Percentiles rank a stretch among this genome's conserved stretches.
These are phyloP conservation scores for Sphaceloma murrayae DNA, from an alignment of 2,329 filamentous ascomycete species.

Conservation along the genomic window DNA sequence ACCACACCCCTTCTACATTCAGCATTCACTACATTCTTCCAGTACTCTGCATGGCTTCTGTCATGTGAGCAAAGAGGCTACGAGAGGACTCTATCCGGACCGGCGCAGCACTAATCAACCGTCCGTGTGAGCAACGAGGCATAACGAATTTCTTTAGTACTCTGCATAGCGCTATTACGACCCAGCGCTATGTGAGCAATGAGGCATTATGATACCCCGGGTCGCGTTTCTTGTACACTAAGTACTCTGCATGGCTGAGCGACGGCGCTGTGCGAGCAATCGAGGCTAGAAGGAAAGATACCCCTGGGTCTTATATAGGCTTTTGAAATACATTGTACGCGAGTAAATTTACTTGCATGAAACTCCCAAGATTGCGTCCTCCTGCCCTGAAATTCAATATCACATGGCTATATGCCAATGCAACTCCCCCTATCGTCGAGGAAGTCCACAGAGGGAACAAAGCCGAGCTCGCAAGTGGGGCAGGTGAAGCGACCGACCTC, in stretches of 20 bases:
- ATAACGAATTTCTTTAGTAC: conserved; percentile 16
- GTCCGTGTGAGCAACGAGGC: conserved; percentile 16
- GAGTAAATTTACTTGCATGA: too few species aligned
- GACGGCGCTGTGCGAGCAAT: conserved; percentile 13
- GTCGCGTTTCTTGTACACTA: conserved; percentile 1
- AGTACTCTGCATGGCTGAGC: conserved; percentile 15
- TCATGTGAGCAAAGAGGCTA: conserved; percentile 17
- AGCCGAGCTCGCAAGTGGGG: background rate
- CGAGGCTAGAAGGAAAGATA: conserved; percentile 6
- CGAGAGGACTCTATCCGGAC: conserved; percentile 11
- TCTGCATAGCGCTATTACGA: conserved; percentile 12
- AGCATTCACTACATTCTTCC: background rate
- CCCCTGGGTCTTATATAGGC: background rate
- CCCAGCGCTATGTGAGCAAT: conserved; percentile 14
- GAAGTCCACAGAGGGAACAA: too few species aligned
- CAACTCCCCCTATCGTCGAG: too few species aligned
- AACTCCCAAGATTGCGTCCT: too few species aligned
- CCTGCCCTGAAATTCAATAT: too few species aligned
- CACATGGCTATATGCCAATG: too few species aligned
- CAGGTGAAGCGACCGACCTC: background rate
- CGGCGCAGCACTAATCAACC: background rate
- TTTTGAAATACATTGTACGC: conserved; percentile 1
- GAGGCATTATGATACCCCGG: conserved; percentile 16
- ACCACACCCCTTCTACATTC: background rate
- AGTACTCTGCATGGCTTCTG: conserved; percentile 16